These are phyloP conservation scores for Emericellopsis atlantica DNA, from an alignment of 2,329 filamentous ascomycete species.

Conservation along the genomic window DNA sequence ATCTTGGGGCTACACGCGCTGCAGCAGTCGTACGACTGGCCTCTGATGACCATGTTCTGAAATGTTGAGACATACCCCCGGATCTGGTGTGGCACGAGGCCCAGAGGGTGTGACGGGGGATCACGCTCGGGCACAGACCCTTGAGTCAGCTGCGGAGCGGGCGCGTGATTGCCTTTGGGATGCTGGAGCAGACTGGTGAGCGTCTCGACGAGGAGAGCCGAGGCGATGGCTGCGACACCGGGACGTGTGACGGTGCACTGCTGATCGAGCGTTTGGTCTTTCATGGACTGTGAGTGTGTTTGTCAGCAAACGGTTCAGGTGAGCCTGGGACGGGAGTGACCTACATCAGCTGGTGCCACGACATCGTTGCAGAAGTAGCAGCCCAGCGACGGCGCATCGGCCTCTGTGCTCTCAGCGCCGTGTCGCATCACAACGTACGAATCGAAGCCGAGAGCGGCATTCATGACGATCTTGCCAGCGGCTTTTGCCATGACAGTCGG, in stretches of 20 bases:
- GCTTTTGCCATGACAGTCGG: slow-evolving; percentile 95
- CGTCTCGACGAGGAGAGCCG: slow-evolving; percentile 80
- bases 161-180: slow-evolving; percentile 52
- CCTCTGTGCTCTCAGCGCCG: slow-evolving; percentile 49
- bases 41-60: slow-evolving; percentile 60
- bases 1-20: slow-evolving; percentile 67
- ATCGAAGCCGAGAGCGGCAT: slow-evolving; percentile 91
- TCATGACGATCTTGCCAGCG: slow-evolving; percentile 87
- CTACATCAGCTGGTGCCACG: slow-evolving; percentile 82
- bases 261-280: slow-evolving; percentile 90
- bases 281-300: slow-evolving; percentile 56
- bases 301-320: slow-evolving; percentile 3
- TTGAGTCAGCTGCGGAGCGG: slow-evolving; percentile 34
- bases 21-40: slow-evolving; percentile 67
- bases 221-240: slow-evolving; percentile 84
- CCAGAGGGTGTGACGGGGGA: slow-evolving; percentile 46
- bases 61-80: slow-evolving; percentile 67
- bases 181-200: slow-evolving; percentile 82
- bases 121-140: slow-evolving; percentile 37
- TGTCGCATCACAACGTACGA: slow-evolving; percentile 97
- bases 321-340: slow-evolving; percentile 17
- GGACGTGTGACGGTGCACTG: slow-evolving; percentile 96
- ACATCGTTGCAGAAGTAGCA: slow-evolving; percentile 99
- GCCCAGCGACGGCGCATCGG: slow-evolving; percentile 58
- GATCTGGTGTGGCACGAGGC: slow-evolving; percentile 67